Base-by-base conservation (phyloP, 441 rosid genomes). In the Gossypium lobatum region DNA sequence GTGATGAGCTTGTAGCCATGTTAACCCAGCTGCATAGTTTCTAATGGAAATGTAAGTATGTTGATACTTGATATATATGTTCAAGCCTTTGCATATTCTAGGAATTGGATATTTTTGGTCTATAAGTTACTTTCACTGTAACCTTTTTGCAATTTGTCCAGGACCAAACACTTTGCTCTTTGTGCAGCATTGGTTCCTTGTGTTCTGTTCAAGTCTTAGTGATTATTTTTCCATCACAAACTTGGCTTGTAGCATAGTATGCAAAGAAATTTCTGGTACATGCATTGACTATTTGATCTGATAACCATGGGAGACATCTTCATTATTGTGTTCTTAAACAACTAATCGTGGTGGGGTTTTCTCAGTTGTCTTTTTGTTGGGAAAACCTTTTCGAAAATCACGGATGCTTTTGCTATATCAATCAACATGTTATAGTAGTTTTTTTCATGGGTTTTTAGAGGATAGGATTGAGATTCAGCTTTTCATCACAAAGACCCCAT, bases 1-100 rank as follows among this genome's bases (percentile, higher is more conserved):
- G 97, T 52, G 97, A 95, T 21, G 99, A 95, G 80, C 97, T 95
- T 60, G 99, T 89, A 25, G 87, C 88, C 67, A 91, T 93, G 97
- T 88, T 95, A 67, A 93, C 98, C 70, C 99, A 93, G 80, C 81
- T 95, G 76, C 97, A 93, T 82, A 95, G 99, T 81, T 95, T 91
- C 80, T 95, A 79, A 87, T 61, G 64, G 53, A 55, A 73, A 64
- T 71, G 86, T 76, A 77, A 84, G 84, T 79, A 62, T 68, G 45
- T 73, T 46, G n/a, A 58, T 54, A 54, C 59, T 18, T 54, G 11
- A 54, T 54, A 54, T 54, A 2, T 18, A 70, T 34, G 42, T 46
- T 62, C 31, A 17, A 48, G 46, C 39, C 25, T 50, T 42, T 66
- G 73, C 57, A 26, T 68, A 69, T 68, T 67, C 71, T 45, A 65